phyloP scores from a whole-genome alignment of 2,329 filamentous ascomycete species.

The Dothideomycetes sp. region DNA sequence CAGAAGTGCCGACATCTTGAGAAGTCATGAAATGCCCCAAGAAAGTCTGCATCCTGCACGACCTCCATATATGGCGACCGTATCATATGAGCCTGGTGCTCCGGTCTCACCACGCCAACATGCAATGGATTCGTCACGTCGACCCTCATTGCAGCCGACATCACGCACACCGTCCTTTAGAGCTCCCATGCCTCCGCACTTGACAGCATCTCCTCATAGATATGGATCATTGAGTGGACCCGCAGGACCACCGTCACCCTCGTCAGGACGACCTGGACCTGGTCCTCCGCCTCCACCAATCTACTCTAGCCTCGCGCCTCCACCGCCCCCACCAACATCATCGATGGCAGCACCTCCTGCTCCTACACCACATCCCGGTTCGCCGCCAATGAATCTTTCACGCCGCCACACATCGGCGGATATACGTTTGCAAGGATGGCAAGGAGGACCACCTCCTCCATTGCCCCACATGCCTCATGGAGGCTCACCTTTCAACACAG shows the following conservation, averaged over 20 bases:
- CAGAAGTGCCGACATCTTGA: conserved; percentile 51
- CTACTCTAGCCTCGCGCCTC: conserved; percentile 36
- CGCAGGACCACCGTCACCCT: conserved; percentile 57
- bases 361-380: conserved; percentile 34
- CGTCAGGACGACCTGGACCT: conserved; percentile 62
- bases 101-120: conserved; percentile 21
- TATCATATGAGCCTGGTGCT: conserved; percentile 43
- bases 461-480: conserved; percentile 35
- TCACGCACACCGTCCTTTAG: conserved; percentile 60
- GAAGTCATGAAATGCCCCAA: conserved; percentile 49
- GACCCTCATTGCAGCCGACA: conserved; percentile 57
- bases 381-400: conserved; percentile 57
- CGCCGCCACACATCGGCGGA: conserved; percentile 92
- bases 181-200: conserved; percentile 69
- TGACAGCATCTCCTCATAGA: conserved; percentile 67
- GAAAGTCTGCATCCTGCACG: conserved; percentile 58
- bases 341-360: conserved; percentile 37
- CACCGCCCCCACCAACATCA: conserved; percentile 57
- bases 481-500: conserved; percentile 55
- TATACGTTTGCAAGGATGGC: conserved; percentile 63
- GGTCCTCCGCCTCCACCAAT: conserved; percentile 43
- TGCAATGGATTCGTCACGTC: conserved; percentile 67
- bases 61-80: conserved; percentile 52
- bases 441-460: conserved; percentile 57
- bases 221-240: conserved; percentile 75